These are phyloP conservation scores for Pachysandra terminalis DNA, from an alignment of 164 flowering plant species.

Conservation along the genomic window DNA sequence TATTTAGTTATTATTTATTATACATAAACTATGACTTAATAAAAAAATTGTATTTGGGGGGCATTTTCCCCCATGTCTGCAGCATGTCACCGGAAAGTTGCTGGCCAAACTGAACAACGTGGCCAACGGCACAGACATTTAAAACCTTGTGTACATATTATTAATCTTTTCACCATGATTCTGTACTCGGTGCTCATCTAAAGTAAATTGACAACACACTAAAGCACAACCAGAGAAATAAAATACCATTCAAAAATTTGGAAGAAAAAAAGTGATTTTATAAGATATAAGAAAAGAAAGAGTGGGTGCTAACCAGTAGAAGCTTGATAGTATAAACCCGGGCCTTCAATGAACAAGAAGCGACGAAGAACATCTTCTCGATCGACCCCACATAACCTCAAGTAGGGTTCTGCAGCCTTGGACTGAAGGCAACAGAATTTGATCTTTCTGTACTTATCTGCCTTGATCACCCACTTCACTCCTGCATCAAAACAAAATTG, in stretches of 20 bases:
- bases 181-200: background rate
- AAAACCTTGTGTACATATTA: background rate
- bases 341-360: constrained; percentile 88
- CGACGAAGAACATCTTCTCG: constrained; percentile 76
- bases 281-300: background rate
- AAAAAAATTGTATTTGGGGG: too few relatives aligned
- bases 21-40: too few relatives aligned
- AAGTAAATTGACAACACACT: background rate
- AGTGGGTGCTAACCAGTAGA: constrained; percentile 57
- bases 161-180: background rate
- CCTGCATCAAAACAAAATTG: constrained; percentile 38
- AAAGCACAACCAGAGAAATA: background rate
- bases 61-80: too few relatives aligned
- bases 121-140: too few relatives aligned
- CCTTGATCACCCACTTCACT: constrained; percentile 78
- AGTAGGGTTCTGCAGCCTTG: constrained; percentile 78
- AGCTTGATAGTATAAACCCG: constrained; percentile 62
- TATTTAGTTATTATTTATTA: too few relatives aligned
- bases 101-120: too few relatives aligned
- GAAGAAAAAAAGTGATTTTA: too few relatives aligned
- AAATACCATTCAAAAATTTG: background rate
- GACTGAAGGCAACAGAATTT: constrained; percentile 95
- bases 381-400: constrained; percentile 55
- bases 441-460: constrained; percentile 71
- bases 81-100: too few relatives aligned